These are phyloP conservation scores for Backusella morwellensis DNA, from an alignment of 192 early-diverging fungal species.

Conservation along the genomic window DNA sequence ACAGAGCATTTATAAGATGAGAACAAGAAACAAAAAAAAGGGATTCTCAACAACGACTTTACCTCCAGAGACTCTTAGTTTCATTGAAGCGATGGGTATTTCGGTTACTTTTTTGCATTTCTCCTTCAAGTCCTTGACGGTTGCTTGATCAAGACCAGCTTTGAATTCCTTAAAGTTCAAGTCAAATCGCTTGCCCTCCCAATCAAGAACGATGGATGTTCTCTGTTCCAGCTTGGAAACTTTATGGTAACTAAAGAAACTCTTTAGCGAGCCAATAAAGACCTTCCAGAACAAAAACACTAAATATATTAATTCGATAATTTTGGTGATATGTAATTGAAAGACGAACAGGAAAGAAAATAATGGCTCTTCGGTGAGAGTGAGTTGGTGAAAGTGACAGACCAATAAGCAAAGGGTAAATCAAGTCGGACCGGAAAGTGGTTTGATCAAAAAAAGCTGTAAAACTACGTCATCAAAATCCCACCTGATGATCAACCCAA, in stretches of 20 bases:
- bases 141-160: conserved; percentile 44
- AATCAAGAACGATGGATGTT: conserved; percentile 20
- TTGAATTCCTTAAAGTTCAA: conserved; percentile 31
- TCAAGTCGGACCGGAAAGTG: too few species aligned
- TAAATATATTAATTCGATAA: not conserved
- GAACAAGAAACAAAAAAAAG: too few species aligned
- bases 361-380: too few species aligned
- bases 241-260: conserved; percentile 21
- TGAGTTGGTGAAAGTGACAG: too few species aligned
- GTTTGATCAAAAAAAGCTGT: too few species aligned
- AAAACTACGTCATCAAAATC: too few species aligned
- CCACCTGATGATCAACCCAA: too few species aligned
- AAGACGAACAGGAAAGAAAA: not conserved
- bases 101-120: conserved; percentile 70
- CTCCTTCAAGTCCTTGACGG: conserved; percentile 72
- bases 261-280: conserved; percentile 7
- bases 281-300: conserved; percentile 22
- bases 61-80: conserved; percentile 74
- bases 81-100: conserved; percentile 76
- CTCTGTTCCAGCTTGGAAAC: conserved; percentile 18
- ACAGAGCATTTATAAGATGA: too few species aligned
- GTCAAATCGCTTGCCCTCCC: conserved; percentile 14
- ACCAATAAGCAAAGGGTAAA: too few species aligned
- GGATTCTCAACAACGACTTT: not conserved
- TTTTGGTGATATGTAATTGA: not conserved